Evolutionary conservation across 2,329 filamentous ascomycete genomes (phyloP).

Genomic region (Colletotrichum scovillei): DNA sequence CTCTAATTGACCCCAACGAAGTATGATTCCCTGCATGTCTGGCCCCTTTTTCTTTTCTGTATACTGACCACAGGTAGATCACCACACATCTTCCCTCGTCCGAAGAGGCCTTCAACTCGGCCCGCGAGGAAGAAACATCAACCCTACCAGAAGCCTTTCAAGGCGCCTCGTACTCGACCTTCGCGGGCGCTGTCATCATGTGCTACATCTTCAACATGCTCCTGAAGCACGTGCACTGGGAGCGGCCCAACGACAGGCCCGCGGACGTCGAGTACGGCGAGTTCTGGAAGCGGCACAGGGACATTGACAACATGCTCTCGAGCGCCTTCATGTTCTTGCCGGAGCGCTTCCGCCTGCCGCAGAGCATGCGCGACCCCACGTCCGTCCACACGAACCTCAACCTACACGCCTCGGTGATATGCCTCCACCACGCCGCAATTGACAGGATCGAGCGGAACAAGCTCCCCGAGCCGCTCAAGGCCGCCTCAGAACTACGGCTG

Average conservation of each 20-base stretch:
- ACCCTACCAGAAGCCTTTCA: conserved; percentile 74
- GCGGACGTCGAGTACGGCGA: conserved; percentile 79
- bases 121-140: conserved; percentile 70
- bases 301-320: conserved; percentile 83
- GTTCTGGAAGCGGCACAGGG: conserved; percentile 88
- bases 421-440: conserved; percentile 88
- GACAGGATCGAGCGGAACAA: conserved; percentile 82
- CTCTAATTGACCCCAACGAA: conserved; percentile 80
- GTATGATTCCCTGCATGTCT: conserved; percentile 37
- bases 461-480: conserved; percentile 72
- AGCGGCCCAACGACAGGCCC: conserved; percentile 75
- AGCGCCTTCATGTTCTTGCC: conserved; percentile 85
- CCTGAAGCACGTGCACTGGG: conserved; percentile 81
- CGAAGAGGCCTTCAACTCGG: conserved; percentile 79
- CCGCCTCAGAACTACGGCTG: conserved; percentile 78
- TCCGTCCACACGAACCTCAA: conserved; percentile 89
- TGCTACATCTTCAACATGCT: conserved; percentile 86
- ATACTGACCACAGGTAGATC: conserved; percentile 55
- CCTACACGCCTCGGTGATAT: conserved; percentile 88
- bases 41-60: too few species aligned
- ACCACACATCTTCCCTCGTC: conserved; percentile 83
- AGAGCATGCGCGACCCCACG: conserved; percentile 74
- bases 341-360: conserved; percentile 77
- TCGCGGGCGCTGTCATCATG: conserved; percentile 78
- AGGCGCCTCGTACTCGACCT: conserved; percentile 73